Evolutionary conservation across 2,329 filamentous ascomycete species (phyloP).

Genomic region (Fusarium armeniacum): DNA sequence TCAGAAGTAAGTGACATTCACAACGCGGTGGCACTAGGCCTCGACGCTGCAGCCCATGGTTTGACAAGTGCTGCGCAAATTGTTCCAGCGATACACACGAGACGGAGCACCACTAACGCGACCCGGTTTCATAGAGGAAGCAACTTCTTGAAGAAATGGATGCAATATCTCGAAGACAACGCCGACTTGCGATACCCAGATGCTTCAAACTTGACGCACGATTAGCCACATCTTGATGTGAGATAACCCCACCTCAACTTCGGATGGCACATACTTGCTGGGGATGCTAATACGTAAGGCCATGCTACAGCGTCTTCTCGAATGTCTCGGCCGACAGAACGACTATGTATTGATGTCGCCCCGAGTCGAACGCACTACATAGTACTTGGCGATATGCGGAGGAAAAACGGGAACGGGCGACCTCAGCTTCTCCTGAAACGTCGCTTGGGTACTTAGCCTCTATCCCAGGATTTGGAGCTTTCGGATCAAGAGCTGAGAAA

Average conservation of each 20-base stretch:
- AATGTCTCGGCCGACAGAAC: slow-evolving; percentile 30
- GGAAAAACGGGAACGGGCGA: slow-evolving; percentile 18
- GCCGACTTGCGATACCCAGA: slow-evolving; percentile 93
- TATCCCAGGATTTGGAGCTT: slow-evolving; percentile 11
- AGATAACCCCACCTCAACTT: not conserved
- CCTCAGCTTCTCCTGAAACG: slow-evolving; percentile 40
- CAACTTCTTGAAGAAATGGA: slow-evolving; percentile 89
- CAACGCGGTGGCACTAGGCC: slow-evolving; percentile 19
- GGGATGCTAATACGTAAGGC: not conserved
- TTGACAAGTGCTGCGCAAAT: slow-evolving; percentile 36
- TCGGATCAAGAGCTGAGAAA: slow-evolving; percentile 14
- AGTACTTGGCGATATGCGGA: slow-evolving; percentile 10
- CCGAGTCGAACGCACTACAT: slow-evolving; percentile 4
- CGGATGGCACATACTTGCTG: not conserved
- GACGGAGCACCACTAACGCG: slow-evolving; percentile 39
- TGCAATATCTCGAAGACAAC: slow-evolving; percentile 89
- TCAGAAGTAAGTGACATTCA: slow-evolving; percentile 74
- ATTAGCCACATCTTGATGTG: slow-evolving; percentile 20
- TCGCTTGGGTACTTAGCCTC: slow-evolving; percentile 13
- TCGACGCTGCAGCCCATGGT: slow-evolving; percentile 26
- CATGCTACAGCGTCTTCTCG: not conserved
- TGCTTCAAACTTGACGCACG: slow-evolving; percentile 57
- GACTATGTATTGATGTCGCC: slow-evolving; percentile 10
- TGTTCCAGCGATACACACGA: slow-evolving; percentile 44
- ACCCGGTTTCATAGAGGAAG: slow-evolving; percentile 73